Conservation (phyloP, 1,284 basidiomycete species). For the Exobasidium rhododendri region DNA sequence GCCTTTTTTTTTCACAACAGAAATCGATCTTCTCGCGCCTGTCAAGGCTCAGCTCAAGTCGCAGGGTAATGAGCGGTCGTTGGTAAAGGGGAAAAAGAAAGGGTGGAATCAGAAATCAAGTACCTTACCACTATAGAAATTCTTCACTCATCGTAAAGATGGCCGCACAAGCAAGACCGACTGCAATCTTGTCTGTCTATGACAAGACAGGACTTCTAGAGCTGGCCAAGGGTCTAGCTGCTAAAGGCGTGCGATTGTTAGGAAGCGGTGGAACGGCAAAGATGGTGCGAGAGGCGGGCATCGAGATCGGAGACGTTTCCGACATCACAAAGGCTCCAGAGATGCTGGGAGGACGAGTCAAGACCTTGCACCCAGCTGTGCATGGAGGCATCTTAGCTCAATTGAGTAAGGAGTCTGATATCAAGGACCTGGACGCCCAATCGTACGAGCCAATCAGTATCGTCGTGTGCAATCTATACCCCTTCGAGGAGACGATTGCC, state of each 20-base stretch:
- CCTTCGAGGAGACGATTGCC: slow-evolving; percentile 78
- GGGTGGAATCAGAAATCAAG: too few relatives aligned
- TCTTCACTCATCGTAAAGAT: neutral
- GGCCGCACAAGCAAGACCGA: slow-evolving; percentile 18
- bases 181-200: slow-evolving; percentile 89
- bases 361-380: slow-evolving; percentile 97
- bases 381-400: slow-evolving; percentile 71
- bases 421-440: slow-evolving; percentile 43
- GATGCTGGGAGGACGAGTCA: slow-evolving; percentile 97
- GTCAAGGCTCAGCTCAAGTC: too few relatives aligned
- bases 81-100: neutral
- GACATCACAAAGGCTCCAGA: slow-evolving; percentile 99
- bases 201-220: slow-evolving; percentile 90
- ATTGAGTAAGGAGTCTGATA: slow-evolving; percentile 46
- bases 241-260: slow-evolving; percentile 78
- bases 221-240: slow-evolving; percentile 77
- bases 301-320: slow-evolving; percentile 91
- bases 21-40: too few relatives aligned
- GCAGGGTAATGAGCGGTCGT: too few relatives aligned
- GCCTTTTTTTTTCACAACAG: too few relatives aligned
- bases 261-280: slow-evolving; percentile 97
- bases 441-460: slow-evolving; percentile 49
- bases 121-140: too few relatives aligned
- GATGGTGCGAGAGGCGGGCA: slow-evolving; percentile 88
- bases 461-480: slow-evolving; percentile 91